Percentiles rank a stretch among this genome's conserved stretches.
Conservation (phyloP, 2,329 filamentous ascomycete genomes). For the Cadophora gregata region DNA sequence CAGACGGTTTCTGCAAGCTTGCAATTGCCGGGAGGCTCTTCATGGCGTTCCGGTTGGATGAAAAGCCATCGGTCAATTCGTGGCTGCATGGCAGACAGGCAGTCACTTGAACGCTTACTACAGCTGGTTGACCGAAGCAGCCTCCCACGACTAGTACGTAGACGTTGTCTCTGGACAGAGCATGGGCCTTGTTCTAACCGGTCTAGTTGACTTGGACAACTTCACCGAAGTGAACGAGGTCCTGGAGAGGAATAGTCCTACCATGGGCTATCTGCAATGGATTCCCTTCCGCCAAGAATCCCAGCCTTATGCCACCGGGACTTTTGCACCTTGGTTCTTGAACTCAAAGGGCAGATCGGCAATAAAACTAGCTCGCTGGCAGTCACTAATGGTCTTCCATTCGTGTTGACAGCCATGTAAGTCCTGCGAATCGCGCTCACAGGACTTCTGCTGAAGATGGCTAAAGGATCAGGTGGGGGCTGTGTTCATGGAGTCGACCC, state of each 20-base stretch:
- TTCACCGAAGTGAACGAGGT: background rate
- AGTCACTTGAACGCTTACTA: background rate
- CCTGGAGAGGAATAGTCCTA: background rate
- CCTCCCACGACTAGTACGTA: background rate
- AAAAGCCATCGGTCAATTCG: background rate
- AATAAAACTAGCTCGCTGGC: background rate
- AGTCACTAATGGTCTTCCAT: background rate
- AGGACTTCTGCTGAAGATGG: slow-evolving; percentile 4
- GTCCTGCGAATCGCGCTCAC: slow-evolving; percentile 6
- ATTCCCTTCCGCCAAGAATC: background rate
- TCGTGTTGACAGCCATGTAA: background rate
- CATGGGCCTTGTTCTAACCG: no score
- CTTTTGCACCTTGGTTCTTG: background rate
- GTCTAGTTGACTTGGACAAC: background rate
- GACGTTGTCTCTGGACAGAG: no score
- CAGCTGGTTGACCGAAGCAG: background rate
- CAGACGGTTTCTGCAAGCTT: background rate
- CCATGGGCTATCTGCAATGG: background rate
- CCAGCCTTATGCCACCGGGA: background rate
- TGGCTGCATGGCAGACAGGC: slow-evolving; percentile 5
- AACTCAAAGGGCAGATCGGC: background rate
- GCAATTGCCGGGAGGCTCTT: background rate
- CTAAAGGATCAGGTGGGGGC: background rate
- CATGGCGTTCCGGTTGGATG: background rate
- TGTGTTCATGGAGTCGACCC: background rate